A percentile compares a stretch with the other conserved stretches of the same genome.
phyloP scores from a whole-genome alignment of 148 eudicot species.

The Amaranthus hypochondriacus region DNA sequence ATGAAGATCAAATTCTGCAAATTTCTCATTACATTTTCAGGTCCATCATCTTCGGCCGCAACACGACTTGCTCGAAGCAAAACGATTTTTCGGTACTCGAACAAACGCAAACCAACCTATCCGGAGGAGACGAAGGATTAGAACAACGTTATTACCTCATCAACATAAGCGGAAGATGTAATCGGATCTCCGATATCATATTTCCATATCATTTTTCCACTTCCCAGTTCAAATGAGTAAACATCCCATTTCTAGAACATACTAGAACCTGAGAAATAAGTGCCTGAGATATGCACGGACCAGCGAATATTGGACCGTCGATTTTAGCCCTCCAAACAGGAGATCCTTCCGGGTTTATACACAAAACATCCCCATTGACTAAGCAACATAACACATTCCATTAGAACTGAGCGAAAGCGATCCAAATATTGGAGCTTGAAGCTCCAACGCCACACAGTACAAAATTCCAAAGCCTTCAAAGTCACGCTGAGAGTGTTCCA shows the following conservation, averaged over 20 bases:
- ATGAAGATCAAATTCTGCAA: slow-evolving; percentile 52
- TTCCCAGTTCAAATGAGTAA: slow-evolving; percentile 57
- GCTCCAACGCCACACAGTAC: slow-evolving; percentile 56
- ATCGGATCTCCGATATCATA: slow-evolving; percentile 61
- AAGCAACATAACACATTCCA: slow-evolving; percentile 68
- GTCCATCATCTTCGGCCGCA: slow-evolving; percentile 13
- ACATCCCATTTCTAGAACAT: slow-evolving; percentile 75
- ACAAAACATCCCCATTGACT: slow-evolving; percentile 73
- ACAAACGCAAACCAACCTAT: slow-evolving; percentile 69
- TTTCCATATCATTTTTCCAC: slow-evolving; percentile 64
- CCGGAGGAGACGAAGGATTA: slow-evolving; percentile 30
- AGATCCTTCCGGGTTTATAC: slow-evolving; percentile 46
- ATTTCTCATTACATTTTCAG: slow-evolving; percentile 32
- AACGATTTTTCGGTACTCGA: slow-evolving; percentile 53
- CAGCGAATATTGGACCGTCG: slow-evolving; percentile 85
- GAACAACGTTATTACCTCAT: slow-evolving; percentile 51
- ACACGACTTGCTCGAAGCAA: slow-evolving; percentile 35
- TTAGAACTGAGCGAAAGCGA: slow-evolving; percentile 52
- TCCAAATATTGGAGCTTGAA: slow-evolving; percentile 77
- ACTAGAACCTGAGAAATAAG: slow-evolving; percentile 59
- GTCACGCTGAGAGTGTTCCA: slow-evolving; percentile 67
- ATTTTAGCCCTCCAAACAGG: slow-evolving; percentile 55
- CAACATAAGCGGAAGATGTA: slow-evolving; percentile 78
- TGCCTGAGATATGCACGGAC: slow-evolving; percentile 52
- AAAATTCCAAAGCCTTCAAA: slow-evolving; percentile 39